Conservation (phyloP, 345 rosid genomes). For the Heritiera fomes region DNA sequence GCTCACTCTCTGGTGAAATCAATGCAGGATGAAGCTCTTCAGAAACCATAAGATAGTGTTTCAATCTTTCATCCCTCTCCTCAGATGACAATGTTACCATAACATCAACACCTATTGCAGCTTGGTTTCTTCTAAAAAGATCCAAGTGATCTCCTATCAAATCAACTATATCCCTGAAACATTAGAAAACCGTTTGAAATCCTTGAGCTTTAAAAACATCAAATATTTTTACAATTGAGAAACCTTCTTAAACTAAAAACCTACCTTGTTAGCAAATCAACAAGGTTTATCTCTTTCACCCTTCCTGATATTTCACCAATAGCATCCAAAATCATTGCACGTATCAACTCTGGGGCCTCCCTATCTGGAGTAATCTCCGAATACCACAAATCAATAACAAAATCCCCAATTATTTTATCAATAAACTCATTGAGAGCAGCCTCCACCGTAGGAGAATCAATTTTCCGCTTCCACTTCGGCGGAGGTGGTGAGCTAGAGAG, state of each 20-base stretch:
- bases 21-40: constrained; percentile 95
- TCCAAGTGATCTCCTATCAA: constrained; percentile 90
- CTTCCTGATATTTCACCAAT: constrained; percentile 83
- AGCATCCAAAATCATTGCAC: constrained; percentile 81
- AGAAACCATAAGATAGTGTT: constrained; percentile 78
- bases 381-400: constrained; percentile 88
- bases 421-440: constrained; percentile 70
- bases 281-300: constrained; percentile 78
- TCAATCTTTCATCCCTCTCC: constrained; percentile 94
- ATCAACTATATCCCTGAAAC: constrained; percentile 91
- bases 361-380: constrained; percentile 84
- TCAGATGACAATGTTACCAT: constrained; percentile 84
- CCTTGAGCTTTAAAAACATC: constrained; percentile 6
- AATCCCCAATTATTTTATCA: constrained; percentile 80
- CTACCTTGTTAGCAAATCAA: constrained; percentile 84
- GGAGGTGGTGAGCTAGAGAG: constrained; percentile 54
- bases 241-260: background rate
- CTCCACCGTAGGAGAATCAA: constrained; percentile 84
- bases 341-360: constrained; percentile 88
- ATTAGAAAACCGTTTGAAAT: constrained; percentile 22
- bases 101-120: constrained; percentile 83
- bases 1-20: constrained; percentile 90
- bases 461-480: constrained; percentile 74
- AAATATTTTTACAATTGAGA: constrained; percentile 9
- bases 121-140: constrained; percentile 87